Conservation (phyloP, 192 early-diverging fungal genomes). For the Spizellomyces sp. region DNA sequence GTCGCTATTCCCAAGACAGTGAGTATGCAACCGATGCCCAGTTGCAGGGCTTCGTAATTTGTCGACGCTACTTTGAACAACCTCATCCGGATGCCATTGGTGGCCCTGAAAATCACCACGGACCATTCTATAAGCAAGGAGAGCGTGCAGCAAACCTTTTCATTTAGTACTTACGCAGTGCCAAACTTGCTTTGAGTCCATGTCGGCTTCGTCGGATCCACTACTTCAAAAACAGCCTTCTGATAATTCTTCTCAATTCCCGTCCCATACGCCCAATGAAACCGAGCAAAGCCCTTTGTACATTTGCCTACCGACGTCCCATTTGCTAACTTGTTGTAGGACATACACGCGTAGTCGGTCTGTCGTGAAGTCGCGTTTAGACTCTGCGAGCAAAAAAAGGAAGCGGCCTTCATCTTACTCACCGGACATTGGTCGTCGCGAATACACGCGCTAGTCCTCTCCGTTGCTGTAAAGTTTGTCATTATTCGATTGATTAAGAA, state of each 20-base stretch:
- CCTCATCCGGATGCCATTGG: conserved; percentile 27
- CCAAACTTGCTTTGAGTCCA: conserved; percentile 41
- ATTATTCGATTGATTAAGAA: conserved; percentile 32
- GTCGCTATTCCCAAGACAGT: conserved; percentile 6
- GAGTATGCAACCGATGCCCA: conserved; percentile 18
- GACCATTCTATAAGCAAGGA: background rate
- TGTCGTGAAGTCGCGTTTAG: conserved; percentile 20
- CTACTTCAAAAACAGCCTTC: conserved; percentile 39
- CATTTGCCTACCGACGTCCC: conserved; percentile 37
- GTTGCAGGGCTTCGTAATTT: conserved; percentile 40
- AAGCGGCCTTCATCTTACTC: conserved; percentile 14
- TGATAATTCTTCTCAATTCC: conserved; percentile 50
- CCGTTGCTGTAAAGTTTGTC: conserved; percentile 21
- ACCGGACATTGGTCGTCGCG: conserved; percentile 8
- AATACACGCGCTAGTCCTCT: background rate
- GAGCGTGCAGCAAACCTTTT: background rate
- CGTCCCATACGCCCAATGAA: conserved; percentile 52
- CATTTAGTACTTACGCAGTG: too few relatives aligned
- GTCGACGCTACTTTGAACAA: conserved; percentile 36
- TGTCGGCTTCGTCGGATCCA: conserved; percentile 41
- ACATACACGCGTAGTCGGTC: conserved; percentile 3
- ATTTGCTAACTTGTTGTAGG: conserved; percentile 7
- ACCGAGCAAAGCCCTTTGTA: conserved; percentile 25
- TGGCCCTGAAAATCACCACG: too few relatives aligned
- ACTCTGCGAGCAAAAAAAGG: conserved; percentile 19